Conservation (phyloP, 169 alveolate genomes). For the Plasmodium knowlesi region DNA sequence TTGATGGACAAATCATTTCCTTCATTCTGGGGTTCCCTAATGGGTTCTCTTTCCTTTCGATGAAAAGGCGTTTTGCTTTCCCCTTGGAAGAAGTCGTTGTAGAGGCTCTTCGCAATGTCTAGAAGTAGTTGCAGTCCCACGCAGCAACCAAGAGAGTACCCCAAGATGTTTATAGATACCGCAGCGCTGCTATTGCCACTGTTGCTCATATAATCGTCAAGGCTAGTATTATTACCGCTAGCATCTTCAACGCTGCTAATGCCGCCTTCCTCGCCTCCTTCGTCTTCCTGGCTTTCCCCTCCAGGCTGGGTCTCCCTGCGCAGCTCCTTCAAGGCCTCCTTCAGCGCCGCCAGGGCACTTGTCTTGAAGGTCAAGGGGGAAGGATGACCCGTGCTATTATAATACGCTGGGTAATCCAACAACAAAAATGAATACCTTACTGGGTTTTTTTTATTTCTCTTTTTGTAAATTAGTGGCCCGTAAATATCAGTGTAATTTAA, state of each 20-base stretch:
- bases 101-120: constrained; percentile 70
- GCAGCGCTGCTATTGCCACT: neutral
- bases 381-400: constrained; percentile 72
- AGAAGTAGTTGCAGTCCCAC: constrained; percentile 38
- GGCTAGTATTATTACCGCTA: neutral
- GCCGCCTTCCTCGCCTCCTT: neutral
- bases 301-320: neutral
- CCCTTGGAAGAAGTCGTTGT: constrained; percentile 62
- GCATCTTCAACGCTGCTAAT: neutral
- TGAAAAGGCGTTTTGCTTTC: constrained; percentile 16
- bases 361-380: constrained; percentile 73
- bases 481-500: constrained; percentile 61
- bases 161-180: constrained; percentile 38
- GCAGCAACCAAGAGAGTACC: constrained; percentile 68
- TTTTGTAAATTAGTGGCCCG: constrained; percentile 58
- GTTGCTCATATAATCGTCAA: neutral
- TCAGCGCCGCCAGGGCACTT: constrained; percentile 57
- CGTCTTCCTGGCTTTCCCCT: neutral
- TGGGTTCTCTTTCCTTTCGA: constrained; percentile 24
- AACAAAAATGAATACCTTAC: constrained; percentile 44
- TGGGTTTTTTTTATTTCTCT: neutral
- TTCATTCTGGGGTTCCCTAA: constrained; percentile 28
- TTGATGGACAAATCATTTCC: constrained; percentile 13
- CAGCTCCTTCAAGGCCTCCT: constrained; percentile 60
- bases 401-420: constrained; percentile 64